A percentile compares a stretch with the other conserved stretches of the same genome.
These are phyloP conservation scores for Babesia gibsoni DNA, from an alignment of 169 alveolate species.

Conservation along the genomic window DNA sequence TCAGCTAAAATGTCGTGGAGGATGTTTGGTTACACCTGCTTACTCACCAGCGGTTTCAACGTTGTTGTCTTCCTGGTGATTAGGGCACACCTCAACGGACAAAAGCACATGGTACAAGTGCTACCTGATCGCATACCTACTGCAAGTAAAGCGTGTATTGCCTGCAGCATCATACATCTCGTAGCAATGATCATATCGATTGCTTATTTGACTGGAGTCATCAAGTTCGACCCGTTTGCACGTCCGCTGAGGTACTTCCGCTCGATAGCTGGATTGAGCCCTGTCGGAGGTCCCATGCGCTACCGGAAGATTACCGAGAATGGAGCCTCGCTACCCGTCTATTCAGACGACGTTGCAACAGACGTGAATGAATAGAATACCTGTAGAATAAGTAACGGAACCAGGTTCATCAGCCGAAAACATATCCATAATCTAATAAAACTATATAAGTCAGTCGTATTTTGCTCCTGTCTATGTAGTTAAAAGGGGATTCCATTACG, in stretches of 20 bases:
- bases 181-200: slow-evolving; percentile 33
- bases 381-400: too few species aligned
- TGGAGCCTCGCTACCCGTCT: slow-evolving; percentile 21
- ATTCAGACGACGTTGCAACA: slow-evolving; percentile 20
- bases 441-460: too few species aligned
- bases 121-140: slow-evolving; percentile 45
- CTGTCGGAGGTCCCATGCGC: slow-evolving; percentile 43
- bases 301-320: slow-evolving; percentile 53
- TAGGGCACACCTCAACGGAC: slow-evolving; percentile 25
- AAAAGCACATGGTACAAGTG: slow-evolving; percentile 11
- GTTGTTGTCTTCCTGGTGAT: slow-evolving; percentile 51
- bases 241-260: slow-evolving; percentile 25
- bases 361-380: too few species aligned
- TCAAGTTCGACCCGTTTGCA: slow-evolving; percentile 53
- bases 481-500: too few species aligned
- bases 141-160: slow-evolving; percentile 45
- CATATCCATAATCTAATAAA: too few species aligned
- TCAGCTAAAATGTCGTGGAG: slow-evolving; percentile 44
- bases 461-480: too few species aligned
- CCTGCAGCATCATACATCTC: slow-evolving; percentile 43
- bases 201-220: slow-evolving; percentile 41
- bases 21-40: slow-evolving; percentile 44
- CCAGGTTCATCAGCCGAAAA: too few species aligned
- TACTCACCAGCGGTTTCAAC: slow-evolving; percentile 57
- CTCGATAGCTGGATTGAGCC: slow-evolving; percentile 59